These are phyloP conservation scores for Stentor coeruleus DNA, from an alignment of 73 alveolate genomes.

Conservation along the genomic window DNA sequence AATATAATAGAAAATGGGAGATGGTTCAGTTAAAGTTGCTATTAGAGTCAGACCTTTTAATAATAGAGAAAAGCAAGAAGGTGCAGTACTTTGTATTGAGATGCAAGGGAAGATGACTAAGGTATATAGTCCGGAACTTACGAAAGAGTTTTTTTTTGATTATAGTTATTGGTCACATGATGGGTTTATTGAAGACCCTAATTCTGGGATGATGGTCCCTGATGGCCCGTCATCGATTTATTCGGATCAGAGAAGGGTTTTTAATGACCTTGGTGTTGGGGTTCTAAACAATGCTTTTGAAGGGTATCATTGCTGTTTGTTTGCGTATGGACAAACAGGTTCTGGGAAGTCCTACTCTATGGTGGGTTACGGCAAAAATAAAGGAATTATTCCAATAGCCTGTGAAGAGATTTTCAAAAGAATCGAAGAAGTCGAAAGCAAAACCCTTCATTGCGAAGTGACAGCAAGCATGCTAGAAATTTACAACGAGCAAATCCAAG, in stretches of 20 bases:
- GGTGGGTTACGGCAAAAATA: conserved; percentile 98
- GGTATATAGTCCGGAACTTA: conserved; percentile 2
- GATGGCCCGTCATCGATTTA: conserved; percentile 55
- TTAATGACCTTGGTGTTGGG: conserved; percentile 77
- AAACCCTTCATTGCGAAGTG: conserved; percentile 57
- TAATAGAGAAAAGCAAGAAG: conserved; percentile 76
- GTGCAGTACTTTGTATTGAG: conserved; percentile 65
- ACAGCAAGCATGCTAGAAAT: conserved; percentile 73
- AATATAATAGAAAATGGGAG: conserved; percentile 25
- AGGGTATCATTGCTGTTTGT: conserved; percentile 98
- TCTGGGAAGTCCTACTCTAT: conserved; percentile 95
- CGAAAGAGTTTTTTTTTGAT: conserved; percentile 64
- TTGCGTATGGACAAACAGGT: conserved; percentile 95
- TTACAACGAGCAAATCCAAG: conserved; percentile 72
- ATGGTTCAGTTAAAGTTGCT: conserved; percentile 71
- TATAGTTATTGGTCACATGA: conserved; percentile 84
- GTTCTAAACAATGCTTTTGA: conserved; percentile 90
- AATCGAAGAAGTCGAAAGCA: conserved; percentile 39
- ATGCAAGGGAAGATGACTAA: conserved; percentile 72
- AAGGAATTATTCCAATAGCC: conserved; percentile 98
- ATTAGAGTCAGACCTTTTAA: conserved; percentile 98
- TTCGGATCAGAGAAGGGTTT: conserved; percentile 90
- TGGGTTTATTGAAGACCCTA: conserved; percentile 38
- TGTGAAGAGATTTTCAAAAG: conserved; percentile 96
- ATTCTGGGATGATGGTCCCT: conserved; percentile 39